Evolutionary conservation across 495 filamentous ascomycete species (phyloP).

Genomic region (Penicillium cataractarum): DNA sequence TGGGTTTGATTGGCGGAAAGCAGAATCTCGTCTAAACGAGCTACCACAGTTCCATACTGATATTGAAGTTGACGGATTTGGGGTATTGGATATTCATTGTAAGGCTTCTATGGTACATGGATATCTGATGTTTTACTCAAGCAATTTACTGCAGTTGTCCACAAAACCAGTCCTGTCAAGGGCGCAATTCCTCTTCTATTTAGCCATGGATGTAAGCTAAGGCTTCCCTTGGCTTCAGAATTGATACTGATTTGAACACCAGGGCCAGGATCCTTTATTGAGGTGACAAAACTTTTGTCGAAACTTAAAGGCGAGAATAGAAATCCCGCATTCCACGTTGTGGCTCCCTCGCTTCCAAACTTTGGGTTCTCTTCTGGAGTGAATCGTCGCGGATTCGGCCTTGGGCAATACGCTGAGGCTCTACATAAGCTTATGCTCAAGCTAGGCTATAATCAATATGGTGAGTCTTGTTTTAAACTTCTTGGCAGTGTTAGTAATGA

Average conservation of each 20-base stretch:
- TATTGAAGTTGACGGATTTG: conserved; percentile 49
- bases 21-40: conserved; percentile 47
- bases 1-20: conserved; percentile 46
- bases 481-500: not conserved
- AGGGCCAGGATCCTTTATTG: conserved; percentile 47
- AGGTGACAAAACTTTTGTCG: conserved; percentile 42
- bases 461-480: conserved; percentile 20
- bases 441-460: conserved; percentile 69
- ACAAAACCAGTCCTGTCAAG: conserved; percentile 37
- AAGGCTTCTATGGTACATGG: not conserved
- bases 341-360: conserved; percentile 49
- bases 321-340: conserved; percentile 45
- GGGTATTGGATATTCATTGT: conserved; percentile 46
- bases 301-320: conserved; percentile 27
- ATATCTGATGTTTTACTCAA: not conserved
- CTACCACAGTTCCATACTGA: conserved; percentile 46
- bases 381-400: conserved; percentile 52
- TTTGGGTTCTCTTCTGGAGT: conserved; percentile 46
- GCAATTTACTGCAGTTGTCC: conserved; percentile 31
- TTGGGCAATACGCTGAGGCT: conserved; percentile 63
- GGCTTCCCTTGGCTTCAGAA: not conserved
- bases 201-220: conserved; percentile 45
- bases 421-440: conserved; percentile 68
- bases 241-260: not conserved
- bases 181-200: conserved; percentile 50